Conservation (phyloP, 768 basidiomycete genomes). For the Russula dissimulans region DNA sequence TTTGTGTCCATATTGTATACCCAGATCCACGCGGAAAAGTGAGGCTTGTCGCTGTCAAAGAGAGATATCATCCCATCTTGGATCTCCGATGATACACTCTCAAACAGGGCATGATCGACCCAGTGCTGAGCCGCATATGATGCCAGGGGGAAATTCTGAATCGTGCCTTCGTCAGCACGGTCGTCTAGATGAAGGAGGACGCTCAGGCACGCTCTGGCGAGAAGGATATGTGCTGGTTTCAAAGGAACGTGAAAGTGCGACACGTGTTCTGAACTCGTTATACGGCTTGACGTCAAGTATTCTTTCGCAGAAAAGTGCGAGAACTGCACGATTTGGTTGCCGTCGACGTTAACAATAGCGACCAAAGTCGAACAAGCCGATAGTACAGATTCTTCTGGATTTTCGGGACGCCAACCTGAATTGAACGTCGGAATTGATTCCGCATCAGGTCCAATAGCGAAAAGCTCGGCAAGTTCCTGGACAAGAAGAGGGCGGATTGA, state of each 20-base stretch:
- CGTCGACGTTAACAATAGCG: neutral
- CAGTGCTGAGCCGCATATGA: neutral
- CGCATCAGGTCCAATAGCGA: neutral
- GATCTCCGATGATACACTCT: neutral
- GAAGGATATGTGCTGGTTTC: neutral
- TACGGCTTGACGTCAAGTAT: neutral
- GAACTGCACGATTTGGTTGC: neutral
- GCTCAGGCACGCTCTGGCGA: neutral
- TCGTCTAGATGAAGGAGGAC: neutral
- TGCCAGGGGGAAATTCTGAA: neutral
- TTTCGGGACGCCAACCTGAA: neutral
- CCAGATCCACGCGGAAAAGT: neutral
- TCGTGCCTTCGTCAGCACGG: neutral
- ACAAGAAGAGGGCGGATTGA: neutral
- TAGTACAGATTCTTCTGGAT: neutral
- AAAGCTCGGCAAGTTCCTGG: neutral
- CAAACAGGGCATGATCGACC: neutral
- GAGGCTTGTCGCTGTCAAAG: too few species aligned
- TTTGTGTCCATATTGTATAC: neutral
- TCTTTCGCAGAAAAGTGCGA: neutral
- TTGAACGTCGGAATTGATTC: neutral
- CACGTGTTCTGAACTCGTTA: neutral
- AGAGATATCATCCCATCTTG: neutral
- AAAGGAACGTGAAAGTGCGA: neutral
- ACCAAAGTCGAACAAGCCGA: neutral